Evolutionary conservation across 345 rosid genomes (phyloP), one percentile per base, ranked within the genome.

Genomic region (Eucalyptus marginata): DNA sequence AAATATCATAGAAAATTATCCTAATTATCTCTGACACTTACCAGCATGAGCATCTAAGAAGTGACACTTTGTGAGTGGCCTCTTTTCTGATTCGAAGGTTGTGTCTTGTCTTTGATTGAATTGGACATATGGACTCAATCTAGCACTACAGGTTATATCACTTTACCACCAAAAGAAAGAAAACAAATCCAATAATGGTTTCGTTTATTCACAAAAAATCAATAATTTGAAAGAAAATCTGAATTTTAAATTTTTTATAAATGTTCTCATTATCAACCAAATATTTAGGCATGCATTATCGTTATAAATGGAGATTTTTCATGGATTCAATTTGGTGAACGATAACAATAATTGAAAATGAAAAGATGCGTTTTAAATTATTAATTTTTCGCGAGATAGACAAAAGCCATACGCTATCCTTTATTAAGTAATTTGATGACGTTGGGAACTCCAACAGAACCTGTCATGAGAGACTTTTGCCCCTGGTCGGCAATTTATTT

Each of bases 371-470:
- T 31, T 68, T 68, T 8, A 31, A 68, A 31, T 68, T 31, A 33
- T 33, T 4, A 68, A 16, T 68, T 31, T 68, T 68, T 68, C 1
- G 13, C 12, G 2, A 68, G 3, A 33, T 4, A 31, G 4, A 7
- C 3, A 1, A 27, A 27, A 27, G 15, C 17, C 10, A n/a, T n/a
- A 16, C 6, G 24, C 5, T 33, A 33, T 4, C 43, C 43, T 68
- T 0, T 8, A 8, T 68, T 33, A 36, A 66, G 25, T 33, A n/a
- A 46, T 50, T 33, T 76, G 80, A 93, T 93, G 93, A 90, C 93
- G 93, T 94, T 93, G 87, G 80, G 91, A 92, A 90, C 93, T 85
- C 90, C 94, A 92, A 90, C 92, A 93, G 89, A 80, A 93, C 88
- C 62, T 89, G 68, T 88, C 93, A 54, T 93, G 90, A 92, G 94